phyloP scores from a whole-genome alignment of 2,329 filamentous ascomycete genomes.

The Stachybotrys elegans region DNA sequence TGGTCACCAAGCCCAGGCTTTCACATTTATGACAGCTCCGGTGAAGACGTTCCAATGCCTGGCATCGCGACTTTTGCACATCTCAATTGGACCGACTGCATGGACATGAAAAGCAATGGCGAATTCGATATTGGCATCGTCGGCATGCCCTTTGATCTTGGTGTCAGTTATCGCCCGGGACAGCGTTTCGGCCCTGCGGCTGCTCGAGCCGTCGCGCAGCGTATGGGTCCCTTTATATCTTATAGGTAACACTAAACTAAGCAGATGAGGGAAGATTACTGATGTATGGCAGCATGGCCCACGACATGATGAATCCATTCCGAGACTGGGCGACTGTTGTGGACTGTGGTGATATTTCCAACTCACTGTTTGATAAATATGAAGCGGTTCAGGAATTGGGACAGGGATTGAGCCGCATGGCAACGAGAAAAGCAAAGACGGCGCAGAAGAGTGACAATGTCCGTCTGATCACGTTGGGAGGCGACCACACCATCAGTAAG shows the following conservation, averaged over 20 bases:
- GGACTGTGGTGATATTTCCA: constrained; percentile 66
- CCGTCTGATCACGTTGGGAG: constrained; percentile 57
- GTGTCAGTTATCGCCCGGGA: constrained; percentile 14
- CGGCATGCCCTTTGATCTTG: constrained; percentile 2
- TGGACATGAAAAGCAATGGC: background rate
- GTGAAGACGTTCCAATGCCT: background rate
- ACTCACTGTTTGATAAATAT: constrained; percentile 16
- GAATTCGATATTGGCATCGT: constrained; percentile 5
- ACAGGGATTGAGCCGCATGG: constrained; percentile 13
- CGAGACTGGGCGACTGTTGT: constrained; percentile 63
- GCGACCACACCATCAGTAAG: constrained; percentile 63
- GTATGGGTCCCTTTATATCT: constrained; percentile 34
- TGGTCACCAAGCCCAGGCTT: background rate
- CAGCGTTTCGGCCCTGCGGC: constrained; percentile 75
- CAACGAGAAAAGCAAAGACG: constrained; percentile 8
- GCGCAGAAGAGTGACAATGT: constrained; percentile 8
- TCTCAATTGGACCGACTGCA: constrained; percentile 3
- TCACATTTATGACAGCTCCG: constrained; percentile 1
- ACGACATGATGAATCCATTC: constrained; percentile 8
- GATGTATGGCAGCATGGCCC: constrained; percentile 2
- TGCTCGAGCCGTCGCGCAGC: constrained; percentile 71
- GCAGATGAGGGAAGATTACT: no score
- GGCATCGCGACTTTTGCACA: constrained; percentile 2
- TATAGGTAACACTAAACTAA: constrained; percentile 3
- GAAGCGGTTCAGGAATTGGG: constrained; percentile 16